Base-by-base conservation (phyloP, 345 rosid species). In the Arabis hirsuta region DNA sequence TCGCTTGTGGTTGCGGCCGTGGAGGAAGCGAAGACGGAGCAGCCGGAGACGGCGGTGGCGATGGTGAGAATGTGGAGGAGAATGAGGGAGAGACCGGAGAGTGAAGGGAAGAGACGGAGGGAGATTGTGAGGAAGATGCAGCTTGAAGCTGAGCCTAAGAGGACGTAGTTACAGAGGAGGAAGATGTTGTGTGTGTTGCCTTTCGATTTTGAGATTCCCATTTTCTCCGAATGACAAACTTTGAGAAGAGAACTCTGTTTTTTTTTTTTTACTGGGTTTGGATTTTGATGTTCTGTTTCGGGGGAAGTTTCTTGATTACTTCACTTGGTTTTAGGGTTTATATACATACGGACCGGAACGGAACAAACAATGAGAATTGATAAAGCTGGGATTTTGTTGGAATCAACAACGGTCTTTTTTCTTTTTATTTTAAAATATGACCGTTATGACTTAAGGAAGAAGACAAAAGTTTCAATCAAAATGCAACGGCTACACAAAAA, bases 121-220 rank as follows among this genome's bases (percentile, higher is more conserved):
- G 98, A 89, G 62, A 88, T 84, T 42, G 97, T 91, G 62, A 94
- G 81, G 89, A 94, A 91, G 71, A 91, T 83, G 86, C 96, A 91
- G 69, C 95, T 85, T 39, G 96, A 93, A 31, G 98, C 92, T 43
- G 98, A 90, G 3, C 95, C 89, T 0, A 93, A 86, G 46, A 93
- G 92, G 55, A 91, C 79, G 88, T 89, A 91, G 86, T 94, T 94
- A 81, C 87, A 81, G 54, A 89, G 73, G 73, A 90, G 83, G 85
- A 93, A 93, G 52, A 83, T 66, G 72, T 84, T 89, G 81, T 86
- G 98, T 31, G 90, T 87, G 67, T 78, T 84, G 52, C 82, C 66
- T 57, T 89, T 87, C 1, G 87, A 81, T 76, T 44, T 76, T 12
- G 79, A 69, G 47, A 76, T 76, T 58, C 75, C 79, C 75, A 69